A percentile compares a stretch with the other conserved stretches of the same genome.
These are phyloP conservation scores for Steccherinum ochraceum DNA, from an alignment of 768 basidiomycete species.

Conservation along the genomic window DNA sequence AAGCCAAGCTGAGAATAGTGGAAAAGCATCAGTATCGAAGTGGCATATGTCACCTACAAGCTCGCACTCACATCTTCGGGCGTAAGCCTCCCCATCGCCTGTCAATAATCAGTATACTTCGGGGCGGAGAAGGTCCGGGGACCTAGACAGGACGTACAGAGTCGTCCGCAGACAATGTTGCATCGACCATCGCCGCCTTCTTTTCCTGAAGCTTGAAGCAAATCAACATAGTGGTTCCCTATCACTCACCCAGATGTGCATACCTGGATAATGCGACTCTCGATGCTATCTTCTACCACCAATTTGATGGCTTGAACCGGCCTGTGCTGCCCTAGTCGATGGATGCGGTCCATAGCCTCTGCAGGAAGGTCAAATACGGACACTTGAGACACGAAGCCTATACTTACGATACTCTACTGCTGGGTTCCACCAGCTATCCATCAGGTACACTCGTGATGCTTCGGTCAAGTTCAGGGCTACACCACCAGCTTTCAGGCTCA, in stretches of 20 bases:
- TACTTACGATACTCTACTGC: conserved; percentile 84
- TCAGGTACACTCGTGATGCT: conserved; percentile 89
- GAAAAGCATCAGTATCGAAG: neutral
- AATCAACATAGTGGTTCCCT: no score
- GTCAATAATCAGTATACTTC: conserved; percentile 10
- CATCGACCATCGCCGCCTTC: conserved; percentile 92
- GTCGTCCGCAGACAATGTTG: conserved; percentile 77
- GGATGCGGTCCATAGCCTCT: conserved; percentile 98
- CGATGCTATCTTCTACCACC: conserved; percentile 94
- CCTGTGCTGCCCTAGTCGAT: conserved; percentile 90
- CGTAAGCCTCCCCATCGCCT: conserved; percentile 92
- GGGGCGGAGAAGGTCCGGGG: neutral
- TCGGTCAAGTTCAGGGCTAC: conserved; percentile 87
- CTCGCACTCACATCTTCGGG: conserved; percentile 55
- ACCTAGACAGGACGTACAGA: conserved; percentile 43
- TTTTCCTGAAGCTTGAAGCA: conserved; percentile 78
- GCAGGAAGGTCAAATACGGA: conserved; percentile 12
- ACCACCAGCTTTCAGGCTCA: conserved; percentile 93
- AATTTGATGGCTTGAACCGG: conserved; percentile 93
- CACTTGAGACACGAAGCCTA: neutral
- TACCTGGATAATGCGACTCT: conserved; percentile 88
- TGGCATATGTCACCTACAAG: neutral
- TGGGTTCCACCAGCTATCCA: conserved; percentile 99
- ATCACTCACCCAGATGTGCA: conserved; percentile 7
- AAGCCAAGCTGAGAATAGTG: conserved; percentile 31